Evolutionary conservation across 768 basidiomycete species (phyloP), one percentile per base, ranked within the genome.

Genomic region (Boletus speciosus): DNA sequence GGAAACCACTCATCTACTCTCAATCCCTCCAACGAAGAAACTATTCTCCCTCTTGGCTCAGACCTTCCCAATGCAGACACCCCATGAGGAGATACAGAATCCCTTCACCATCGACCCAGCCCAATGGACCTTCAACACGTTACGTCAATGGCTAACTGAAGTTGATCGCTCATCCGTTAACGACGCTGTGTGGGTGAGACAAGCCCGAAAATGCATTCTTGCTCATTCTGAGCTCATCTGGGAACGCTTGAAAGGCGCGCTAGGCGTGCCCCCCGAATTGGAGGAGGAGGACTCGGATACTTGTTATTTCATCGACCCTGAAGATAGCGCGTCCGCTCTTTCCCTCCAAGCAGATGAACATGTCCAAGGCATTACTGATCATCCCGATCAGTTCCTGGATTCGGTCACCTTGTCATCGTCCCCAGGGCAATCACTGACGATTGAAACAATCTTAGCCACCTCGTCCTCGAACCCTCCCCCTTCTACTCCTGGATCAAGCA

Each of bases 261-360:
- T 97, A 2, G 93, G 93, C 5, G 86, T 93, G 5, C 93, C 93
- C 10, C 86, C 86, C 0, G 92, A 95, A 62, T 75, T 95, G 21
- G 86, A 91, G 59, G 71, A 83, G 32, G 85, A 88, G 42, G 79
- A 77, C n/a, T 19, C 23, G 25, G 57, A 58, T 8, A 25, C 27
- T 7, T 21, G 7, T 39, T n/a, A 23, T 51, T 47, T 23, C 31
- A 10, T 49, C 11, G 47, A 43, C 2, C 12, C 41, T 41, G 32
- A 41, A 12, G 53, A 55, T n/a, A 7, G 11, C 4, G 16, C 32
- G 2, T n/a, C 39, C 12, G 16, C 42, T 23, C 16, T 37, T 36
- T 44, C 43, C 27, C 23, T 19, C 25, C 11, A 35, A 39, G 47
- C 44, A 9, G 51, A 52, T 6, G 52, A 53, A 27, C 49, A 21